These are phyloP conservation scores for Saturnispora saitoi DNA, from an alignment of 805 yeast species.

Conservation along the genomic window DNA sequence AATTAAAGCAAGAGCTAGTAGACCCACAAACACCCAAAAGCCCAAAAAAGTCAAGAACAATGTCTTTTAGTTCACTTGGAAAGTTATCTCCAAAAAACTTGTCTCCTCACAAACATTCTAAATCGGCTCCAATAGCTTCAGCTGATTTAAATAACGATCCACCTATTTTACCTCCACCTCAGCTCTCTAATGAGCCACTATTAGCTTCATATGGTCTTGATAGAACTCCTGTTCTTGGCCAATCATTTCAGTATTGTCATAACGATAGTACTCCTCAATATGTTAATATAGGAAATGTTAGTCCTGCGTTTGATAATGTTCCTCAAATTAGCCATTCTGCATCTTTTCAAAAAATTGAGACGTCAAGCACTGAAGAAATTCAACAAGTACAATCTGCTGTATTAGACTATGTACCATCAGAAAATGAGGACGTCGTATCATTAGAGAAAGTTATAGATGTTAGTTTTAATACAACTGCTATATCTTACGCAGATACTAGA, in stretches of 20 bases:
- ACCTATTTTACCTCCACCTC: conserved; percentile 6
- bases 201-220: conserved; percentile 21
- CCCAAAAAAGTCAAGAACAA: conserved; percentile 2
- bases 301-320: conserved; percentile 6
- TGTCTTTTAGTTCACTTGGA: conserved; percentile 4
- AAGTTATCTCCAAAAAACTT: conserved; percentile 1
- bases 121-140: conserved; percentile 7
- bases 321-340: conserved; percentile 5
- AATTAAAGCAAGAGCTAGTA: background rate
- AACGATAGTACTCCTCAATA: background rate
- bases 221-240: conserved; percentile 6
- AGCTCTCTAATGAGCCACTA: conserved; percentile 3
- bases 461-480: background rate
- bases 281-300: background rate
- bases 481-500: background rate
- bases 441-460: conserved; percentile 3
- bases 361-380: conserved; percentile 6
- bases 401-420: conserved; percentile 8
- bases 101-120: conserved; percentile 11
- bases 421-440: conserved; percentile 1
- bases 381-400: conserved; percentile 13
- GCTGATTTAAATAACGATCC: conserved; percentile 2
- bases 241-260: background rate
- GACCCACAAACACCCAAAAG: background rate
- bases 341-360: conserved; percentile 8